Evolutionary conservation across 2,329 filamentous ascomycete species (phyloP).

Genomic region (Microdochium trichocladiopsis): DNA sequence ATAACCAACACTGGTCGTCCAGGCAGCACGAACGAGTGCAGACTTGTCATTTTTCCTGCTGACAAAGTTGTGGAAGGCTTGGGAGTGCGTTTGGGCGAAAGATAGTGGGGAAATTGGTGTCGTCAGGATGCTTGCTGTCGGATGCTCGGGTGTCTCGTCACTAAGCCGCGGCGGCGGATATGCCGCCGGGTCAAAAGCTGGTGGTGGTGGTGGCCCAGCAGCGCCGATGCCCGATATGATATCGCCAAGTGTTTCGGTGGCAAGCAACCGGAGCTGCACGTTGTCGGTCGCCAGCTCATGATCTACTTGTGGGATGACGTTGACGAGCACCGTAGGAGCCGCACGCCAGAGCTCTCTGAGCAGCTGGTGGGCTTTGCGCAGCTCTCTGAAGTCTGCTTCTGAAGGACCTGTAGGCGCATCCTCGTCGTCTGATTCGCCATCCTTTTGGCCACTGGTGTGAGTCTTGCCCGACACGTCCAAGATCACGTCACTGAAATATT

Average conservation of each 20-base stretch:
- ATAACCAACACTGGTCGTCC: constrained; percentile 76
- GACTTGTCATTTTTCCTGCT: constrained; percentile 83
- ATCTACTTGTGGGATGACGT: constrained; percentile 90
- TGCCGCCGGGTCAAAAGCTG: constrained; percentile 69
- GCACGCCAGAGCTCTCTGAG: constrained; percentile 92
- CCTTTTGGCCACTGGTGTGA: constrained; percentile 49
- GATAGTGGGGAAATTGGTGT: constrained; percentile 83
- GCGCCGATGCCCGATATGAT: constrained; percentile 92
- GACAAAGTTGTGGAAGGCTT: constrained; percentile 77
- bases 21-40: constrained; percentile 72
- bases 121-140: constrained; percentile 59
- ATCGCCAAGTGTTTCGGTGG: constrained; percentile 90
- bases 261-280: constrained; percentile 74
- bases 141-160: constrained; percentile 44
- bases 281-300: constrained; percentile 89
- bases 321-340: constrained; percentile 78
- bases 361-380: constrained; percentile 82
- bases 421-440: constrained; percentile 58
- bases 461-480: constrained; percentile 69
- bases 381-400: constrained; percentile 78
- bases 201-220: constrained; percentile 71
- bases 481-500: constrained; percentile 96
- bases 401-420: constrained; percentile 55
- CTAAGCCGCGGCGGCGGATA: constrained; percentile 71
- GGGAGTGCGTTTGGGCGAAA: constrained; percentile 74